phyloP scores from a whole-genome alignment of 345 rosid species.

The Eucalyptus tenuipes region DNA sequence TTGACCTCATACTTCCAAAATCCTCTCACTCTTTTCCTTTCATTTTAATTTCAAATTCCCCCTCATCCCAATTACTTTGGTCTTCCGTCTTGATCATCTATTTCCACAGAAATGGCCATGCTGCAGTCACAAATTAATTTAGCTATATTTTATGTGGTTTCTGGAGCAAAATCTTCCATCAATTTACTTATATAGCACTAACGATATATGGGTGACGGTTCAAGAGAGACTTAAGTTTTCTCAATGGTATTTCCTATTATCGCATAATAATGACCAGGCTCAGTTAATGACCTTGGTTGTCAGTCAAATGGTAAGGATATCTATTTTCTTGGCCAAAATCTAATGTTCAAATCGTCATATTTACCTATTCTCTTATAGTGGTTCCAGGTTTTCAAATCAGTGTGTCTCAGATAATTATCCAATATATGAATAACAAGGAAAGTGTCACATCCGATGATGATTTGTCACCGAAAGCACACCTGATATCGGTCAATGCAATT shows the following conservation, averaged over 20 bases:
- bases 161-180: neutral
- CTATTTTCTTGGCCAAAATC: neutral
- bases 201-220: neutral
- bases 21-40: neutral
- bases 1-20: neutral
- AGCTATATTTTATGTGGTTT: neutral
- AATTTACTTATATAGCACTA: neutral
- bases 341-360: neutral
- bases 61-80: neutral
- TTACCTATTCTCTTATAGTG: neutral
- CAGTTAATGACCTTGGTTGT: neutral
- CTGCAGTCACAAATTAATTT: neutral
- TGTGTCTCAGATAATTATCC: accelerated
- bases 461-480: neutral
- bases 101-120: neutral
- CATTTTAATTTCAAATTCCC: neutral
- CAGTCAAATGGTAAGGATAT: neutral
- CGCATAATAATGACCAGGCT: neutral
- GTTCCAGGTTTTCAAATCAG: neutral
- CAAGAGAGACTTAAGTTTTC: neutral
- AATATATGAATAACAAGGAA: neutral
- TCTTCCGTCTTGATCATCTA: neutral
- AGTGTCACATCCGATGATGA: neutral
- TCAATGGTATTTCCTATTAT: neutral
- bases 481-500: neutral